Evolutionary conservation across 805 yeast genomes (phyloP), one percentile per base, ranked within the genome.

Genomic region (Kodamaea neixiangensis): DNA sequence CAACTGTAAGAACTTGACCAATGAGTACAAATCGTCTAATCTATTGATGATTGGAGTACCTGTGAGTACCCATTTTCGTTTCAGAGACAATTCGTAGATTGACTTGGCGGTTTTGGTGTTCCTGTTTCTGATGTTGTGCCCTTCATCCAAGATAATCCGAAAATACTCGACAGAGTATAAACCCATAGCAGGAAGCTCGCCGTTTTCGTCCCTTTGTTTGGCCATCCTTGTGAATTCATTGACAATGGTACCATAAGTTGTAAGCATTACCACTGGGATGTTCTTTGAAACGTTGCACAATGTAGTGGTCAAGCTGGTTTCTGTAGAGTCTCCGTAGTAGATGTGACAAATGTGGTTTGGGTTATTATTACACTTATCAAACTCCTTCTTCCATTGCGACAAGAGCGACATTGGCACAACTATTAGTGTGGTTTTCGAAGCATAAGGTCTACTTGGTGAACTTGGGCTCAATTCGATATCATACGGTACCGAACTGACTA

Each of bases 21-120:
- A 67, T 5, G 96, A 85, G 62, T 80, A 92, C 44, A 93, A 68
- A 65, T 93, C 98, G 65, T 93, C 97, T 7, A 93, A 72, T 54
- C 92, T 72, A 65, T 92, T 92, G 37, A 91, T 87, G 22, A 92
- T 88, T 0, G 98, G 97, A 0, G 98, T 92, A 6, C 98, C 98
- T 0, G 97, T 90, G 44, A 93, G 72, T 2, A 87, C 75, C 98
- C 98, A 92, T 53, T 82, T 82, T 45, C 94, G 74, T 15, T 76
- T 72, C 58, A 89, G 82, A 7, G 69, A 60, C n/a, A 92, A 62
- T 18, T 80, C 86, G 66, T 80, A 82, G 6, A 91, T 78, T 0
- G 97, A 87, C 55, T 83, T 85, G 0, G 97, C 83, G 0, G 96
- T 86, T 52, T 85, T 85, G 1, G 96, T 84, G 43, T 79, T 71